These are phyloP conservation scores for Candida piceae DNA, from an alignment of 805 yeast genomes.

Conservation along the genomic window DNA sequence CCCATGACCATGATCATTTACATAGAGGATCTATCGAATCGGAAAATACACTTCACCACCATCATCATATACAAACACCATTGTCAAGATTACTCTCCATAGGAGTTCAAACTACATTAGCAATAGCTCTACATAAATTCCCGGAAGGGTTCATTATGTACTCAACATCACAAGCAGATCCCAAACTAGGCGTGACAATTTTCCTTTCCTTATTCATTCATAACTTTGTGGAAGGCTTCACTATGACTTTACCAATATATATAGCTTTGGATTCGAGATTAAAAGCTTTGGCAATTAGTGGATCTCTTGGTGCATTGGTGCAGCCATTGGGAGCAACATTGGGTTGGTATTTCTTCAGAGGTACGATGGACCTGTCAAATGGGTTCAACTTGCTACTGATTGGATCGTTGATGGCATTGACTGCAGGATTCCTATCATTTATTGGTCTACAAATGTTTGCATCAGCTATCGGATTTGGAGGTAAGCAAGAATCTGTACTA, in stretches of 20 bases:
- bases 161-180: conserved; percentile 66
- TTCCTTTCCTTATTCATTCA: conserved; percentile 84
- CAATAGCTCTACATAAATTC: conserved; percentile 81
- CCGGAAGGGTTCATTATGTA: conserved; percentile 94
- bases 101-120: conserved; percentile 86
- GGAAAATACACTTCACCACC: conserved; percentile 42
- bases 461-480: conserved; percentile 76
- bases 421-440: conserved; percentile 81
- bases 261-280: conserved; percentile 60
- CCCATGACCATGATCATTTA: neutral
- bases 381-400: conserved; percentile 40
- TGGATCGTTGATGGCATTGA: conserved; percentile 63
- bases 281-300: conserved; percentile 61
- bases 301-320: conserved; percentile 72
- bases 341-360: conserved; percentile 49
- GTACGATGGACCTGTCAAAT: conserved; percentile 30
- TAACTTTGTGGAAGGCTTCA: conserved; percentile 90
- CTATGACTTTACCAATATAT: conserved; percentile 87
- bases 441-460: conserved; percentile 84
- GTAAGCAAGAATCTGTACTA: conserved; percentile 54
- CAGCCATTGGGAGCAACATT: conserved; percentile 86
- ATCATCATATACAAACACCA: conserved; percentile 76
- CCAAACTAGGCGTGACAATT: conserved; percentile 69
- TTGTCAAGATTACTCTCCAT: conserved; percentile 74
- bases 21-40: too few species aligned